phyloP scores from a whole-genome alignment of 2,329 filamentous ascomycete genomes.

The Neonectria hederae region DNA sequence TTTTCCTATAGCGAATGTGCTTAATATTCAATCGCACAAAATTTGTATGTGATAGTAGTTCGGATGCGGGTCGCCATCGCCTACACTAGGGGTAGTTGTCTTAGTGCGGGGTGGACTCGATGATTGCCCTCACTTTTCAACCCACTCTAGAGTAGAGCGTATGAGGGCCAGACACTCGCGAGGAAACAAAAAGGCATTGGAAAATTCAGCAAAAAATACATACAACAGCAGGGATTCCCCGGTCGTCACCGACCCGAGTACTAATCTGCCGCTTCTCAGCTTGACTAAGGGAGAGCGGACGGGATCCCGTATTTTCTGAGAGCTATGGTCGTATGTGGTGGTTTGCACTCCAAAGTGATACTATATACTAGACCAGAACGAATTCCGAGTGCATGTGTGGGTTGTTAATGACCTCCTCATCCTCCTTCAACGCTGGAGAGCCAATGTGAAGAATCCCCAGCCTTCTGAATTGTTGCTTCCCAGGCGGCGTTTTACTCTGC shows the following conservation, averaged over 20 bases:
- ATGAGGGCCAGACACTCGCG: no score
- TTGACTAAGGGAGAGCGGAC: not conserved
- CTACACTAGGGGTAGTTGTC: no score
- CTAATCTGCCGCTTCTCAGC: not conserved
- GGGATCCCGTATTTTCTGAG: not conserved
- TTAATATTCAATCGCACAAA: no score
- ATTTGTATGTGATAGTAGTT: no score
- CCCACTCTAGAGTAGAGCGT: no score
- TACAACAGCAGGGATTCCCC: not conserved
- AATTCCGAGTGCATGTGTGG: not conserved
- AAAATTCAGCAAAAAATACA: no score
- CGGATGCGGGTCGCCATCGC: no score
- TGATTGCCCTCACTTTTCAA: no score
- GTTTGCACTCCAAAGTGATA: not conserved
- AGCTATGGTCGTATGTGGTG: not conserved
- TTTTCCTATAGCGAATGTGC: no score
- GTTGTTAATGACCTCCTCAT: not conserved
- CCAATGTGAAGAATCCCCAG: not conserved
- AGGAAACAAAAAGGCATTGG: no score
- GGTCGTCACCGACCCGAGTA: not conserved
- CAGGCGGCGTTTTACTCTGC: not conserved
- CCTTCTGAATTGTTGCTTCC: not conserved
- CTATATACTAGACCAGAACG: not conserved
- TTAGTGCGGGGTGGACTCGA: no score
- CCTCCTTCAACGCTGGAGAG: not conserved